Conservation (phyloP, 2,329 filamentous ascomycete species). For the Nemania bipapillata region DNA sequence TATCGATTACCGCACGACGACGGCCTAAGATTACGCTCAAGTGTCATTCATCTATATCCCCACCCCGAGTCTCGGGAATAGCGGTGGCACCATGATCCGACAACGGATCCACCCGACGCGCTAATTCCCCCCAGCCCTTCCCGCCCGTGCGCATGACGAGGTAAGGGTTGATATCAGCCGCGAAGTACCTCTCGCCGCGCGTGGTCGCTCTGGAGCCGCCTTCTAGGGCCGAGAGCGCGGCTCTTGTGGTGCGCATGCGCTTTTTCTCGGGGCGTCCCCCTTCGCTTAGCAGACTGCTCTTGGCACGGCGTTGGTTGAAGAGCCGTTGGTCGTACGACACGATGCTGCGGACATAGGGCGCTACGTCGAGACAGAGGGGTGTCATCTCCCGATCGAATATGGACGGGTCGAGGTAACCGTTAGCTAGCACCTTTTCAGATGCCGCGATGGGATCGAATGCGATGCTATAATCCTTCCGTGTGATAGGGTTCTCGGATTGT, state of each 20-base stretch:
- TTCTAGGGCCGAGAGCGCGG: constrained; percentile 80
- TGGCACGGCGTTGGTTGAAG: constrained; percentile 71
- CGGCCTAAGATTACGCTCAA: constrained; percentile 13
- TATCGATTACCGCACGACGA: neutral
- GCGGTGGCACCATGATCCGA: constrained; percentile 2
- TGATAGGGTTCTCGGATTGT: constrained; percentile 50
- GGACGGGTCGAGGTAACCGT: constrained; percentile 69
- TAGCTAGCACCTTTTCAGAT: constrained; percentile 57
- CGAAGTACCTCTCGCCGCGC: constrained; percentile 78
- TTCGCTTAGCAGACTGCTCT: constrained; percentile 71
- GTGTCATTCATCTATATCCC: constrained; percentile 16
- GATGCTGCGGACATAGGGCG: constrained; percentile 89
- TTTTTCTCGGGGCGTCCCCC: constrained; percentile 64
- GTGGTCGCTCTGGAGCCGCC: constrained; percentile 74
- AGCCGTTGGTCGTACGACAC: constrained; percentile 78
- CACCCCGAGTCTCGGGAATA: constrained; percentile 18
- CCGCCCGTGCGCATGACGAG: constrained; percentile 74
- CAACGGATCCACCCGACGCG: neutral
- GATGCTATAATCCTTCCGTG: constrained; percentile 64
- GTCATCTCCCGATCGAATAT: constrained; percentile 78
- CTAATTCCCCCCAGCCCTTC: constrained; percentile 52
- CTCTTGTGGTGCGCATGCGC: constrained; percentile 75
- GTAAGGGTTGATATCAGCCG: constrained; percentile 66
- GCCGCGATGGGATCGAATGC: constrained; percentile 71
- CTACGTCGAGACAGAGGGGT: constrained; percentile 78